phyloP scores from a whole-genome alignment of 495 filamentous ascomycete species.

The Amorphotheca resinae region DNA sequence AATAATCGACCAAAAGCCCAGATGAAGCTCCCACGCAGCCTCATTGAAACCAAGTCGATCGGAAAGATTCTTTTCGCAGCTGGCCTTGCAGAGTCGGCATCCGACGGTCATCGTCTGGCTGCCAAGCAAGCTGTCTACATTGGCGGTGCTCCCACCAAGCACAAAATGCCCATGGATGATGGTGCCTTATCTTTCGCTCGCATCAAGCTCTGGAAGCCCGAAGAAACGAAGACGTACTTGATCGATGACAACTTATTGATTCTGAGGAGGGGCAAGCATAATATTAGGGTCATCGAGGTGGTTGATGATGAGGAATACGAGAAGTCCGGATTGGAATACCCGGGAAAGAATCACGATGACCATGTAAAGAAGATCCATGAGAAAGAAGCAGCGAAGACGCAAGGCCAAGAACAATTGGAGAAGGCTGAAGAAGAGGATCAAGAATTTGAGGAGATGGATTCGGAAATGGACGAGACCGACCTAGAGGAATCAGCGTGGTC shows the following conservation, averaged over 20 bases:
- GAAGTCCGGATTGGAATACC: conserved; percentile 28
- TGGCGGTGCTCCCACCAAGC: conserved; percentile 31
- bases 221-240: conserved; percentile 48
- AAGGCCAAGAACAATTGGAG: background rate
- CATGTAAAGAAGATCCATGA: background rate
- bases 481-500: background rate
- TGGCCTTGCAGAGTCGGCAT: conserved; percentile 50
- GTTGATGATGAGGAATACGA: conserved; percentile 58
- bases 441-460: background rate
- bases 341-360: conserved; percentile 20
- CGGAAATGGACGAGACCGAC: background rate
- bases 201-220: conserved; percentile 42
- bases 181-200: conserved; percentile 47
- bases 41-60: conserved; percentile 50
- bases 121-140: conserved; percentile 48
- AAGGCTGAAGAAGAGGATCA: background rate
- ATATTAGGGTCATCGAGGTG: conserved; percentile 59
- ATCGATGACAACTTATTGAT: conserved; percentile 49
- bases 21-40: conserved; percentile 51
- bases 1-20: conserved; percentile 28
- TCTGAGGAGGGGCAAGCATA: conserved; percentile 69
- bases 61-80: conserved; percentile 52
- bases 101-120: conserved; percentile 55
- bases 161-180: conserved; percentile 39
- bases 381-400: background rate